phyloP scores from a whole-genome alignment of 768 basidiomycete species.

The Hortiboletus flavorubellus region DNA sequence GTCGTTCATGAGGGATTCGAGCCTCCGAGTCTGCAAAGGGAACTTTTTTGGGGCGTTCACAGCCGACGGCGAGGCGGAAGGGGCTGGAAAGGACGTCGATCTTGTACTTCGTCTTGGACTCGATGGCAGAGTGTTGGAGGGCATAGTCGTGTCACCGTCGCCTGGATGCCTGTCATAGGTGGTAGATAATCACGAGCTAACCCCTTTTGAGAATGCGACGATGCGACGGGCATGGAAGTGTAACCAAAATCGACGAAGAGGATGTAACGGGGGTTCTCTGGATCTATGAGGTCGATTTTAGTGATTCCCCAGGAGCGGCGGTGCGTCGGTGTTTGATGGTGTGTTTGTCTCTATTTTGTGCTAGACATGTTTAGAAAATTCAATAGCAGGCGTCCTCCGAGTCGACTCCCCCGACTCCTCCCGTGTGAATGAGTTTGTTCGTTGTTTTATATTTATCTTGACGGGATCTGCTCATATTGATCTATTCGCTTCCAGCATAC shows the following conservation, averaged over 20 bases:
- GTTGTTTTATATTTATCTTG: too few species aligned
- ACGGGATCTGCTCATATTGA: too few species aligned
- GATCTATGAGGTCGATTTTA: slow-evolving; percentile 89
- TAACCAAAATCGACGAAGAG: slow-evolving; percentile 96
- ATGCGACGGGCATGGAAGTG: slow-evolving; percentile 81
- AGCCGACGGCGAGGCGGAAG: slow-evolving; percentile 85
- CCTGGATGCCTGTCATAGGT: slow-evolving; percentile 94
- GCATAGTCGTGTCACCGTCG: slow-evolving; percentile 92
- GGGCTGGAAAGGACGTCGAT: slow-evolving; percentile 88
- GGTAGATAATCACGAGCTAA: slow-evolving; percentile 63
- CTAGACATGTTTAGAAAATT: too few species aligned
- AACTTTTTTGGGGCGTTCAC: slow-evolving; percentile 95
- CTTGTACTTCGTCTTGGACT: slow-evolving; percentile 96
- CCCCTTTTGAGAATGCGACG: slow-evolving; percentile 89
- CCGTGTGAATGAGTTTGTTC: too few species aligned
- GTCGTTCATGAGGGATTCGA: slow-evolving; percentile 97
- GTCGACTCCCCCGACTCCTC: too few species aligned
- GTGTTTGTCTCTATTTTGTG: too few species aligned
- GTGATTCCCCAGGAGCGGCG: slow-evolving; percentile 96
- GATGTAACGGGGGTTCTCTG: slow-evolving; percentile 80
- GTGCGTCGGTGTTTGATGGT: slow-evolving; percentile 72
- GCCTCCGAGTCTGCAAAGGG: slow-evolving; percentile 91
- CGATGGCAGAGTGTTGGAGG: slow-evolving; percentile 82
- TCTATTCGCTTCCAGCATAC: too few species aligned
- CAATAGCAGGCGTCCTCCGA: too few species aligned